Conservation (phyloP, 2,329 filamentous ascomycete species). For the Sporothrix pallida region DNA sequence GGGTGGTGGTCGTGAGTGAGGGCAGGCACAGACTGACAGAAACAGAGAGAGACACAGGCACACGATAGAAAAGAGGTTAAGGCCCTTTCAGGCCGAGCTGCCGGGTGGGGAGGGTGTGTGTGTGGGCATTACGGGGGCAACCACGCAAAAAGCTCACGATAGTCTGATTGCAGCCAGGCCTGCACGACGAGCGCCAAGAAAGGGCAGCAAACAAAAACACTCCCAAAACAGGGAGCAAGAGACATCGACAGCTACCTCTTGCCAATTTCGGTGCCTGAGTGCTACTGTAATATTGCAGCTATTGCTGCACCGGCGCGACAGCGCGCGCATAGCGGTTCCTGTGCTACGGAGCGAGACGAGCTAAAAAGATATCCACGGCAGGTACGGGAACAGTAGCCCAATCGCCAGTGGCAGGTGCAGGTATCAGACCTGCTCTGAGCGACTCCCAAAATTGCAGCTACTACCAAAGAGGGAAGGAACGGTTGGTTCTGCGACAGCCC, state of each 20-base stretch:
- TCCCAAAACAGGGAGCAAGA: background rate
- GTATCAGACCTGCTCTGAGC: conserved; percentile 6
- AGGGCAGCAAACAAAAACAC: conserved; percentile 10
- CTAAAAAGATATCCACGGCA: conserved; percentile 25
- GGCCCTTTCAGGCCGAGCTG: conserved; percentile 31
- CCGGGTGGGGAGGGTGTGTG: conserved; percentile 23
- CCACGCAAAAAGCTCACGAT: conserved; percentile 32
- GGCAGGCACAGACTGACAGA: conserved; percentile 25
- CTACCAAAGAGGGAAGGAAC: conserved; percentile 26
- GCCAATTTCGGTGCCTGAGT: no score
- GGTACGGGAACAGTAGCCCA: conserved; percentile 6
- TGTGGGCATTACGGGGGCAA: conserved; percentile 33
- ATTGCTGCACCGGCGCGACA: background rate
- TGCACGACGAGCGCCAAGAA: conserved; percentile 16
- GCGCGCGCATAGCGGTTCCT: conserved; percentile 3
- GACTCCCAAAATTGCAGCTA: conserved; percentile 19
- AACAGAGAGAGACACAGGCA: background rate
- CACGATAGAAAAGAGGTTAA: conserved; percentile 25
- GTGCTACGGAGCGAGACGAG: conserved; percentile 21
- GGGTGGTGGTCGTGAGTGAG: conserved; percentile 20
- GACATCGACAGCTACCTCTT: background rate
- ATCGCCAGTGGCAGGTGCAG: background rate
- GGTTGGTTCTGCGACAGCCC: conserved; percentile 17
- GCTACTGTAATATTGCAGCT: background rate
- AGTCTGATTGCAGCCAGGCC: conserved; percentile 15